Evolutionary conservation across 2,329 filamentous ascomycete genomes (phyloP).

Genomic region (Coniochaeta ligniaria): DNA sequence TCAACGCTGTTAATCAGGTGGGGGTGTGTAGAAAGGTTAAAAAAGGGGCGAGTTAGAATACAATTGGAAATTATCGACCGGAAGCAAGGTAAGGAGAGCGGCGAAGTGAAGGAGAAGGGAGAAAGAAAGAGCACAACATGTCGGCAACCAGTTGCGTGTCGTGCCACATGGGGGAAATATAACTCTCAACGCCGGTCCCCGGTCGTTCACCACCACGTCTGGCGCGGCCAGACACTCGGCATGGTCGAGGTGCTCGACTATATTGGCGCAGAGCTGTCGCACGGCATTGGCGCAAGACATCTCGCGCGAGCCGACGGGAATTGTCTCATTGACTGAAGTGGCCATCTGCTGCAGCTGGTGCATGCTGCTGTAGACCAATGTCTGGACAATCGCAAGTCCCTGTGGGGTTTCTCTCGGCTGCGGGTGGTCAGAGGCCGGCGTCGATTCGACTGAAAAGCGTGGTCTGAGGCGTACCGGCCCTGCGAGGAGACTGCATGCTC

Average conservation of each 20-base stretch:
- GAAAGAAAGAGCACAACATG: not conserved
- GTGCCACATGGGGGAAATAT: not conserved
- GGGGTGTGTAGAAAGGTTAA: not conserved
- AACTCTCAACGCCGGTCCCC: not conserved
- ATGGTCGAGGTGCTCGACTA: not conserved
- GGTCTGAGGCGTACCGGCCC: not conserved
- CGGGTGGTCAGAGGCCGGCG: not conserved
- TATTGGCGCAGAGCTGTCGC: not conserved
- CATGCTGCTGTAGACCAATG: not conserved
- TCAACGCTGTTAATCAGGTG: not conserved
- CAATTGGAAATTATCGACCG: not conserved
- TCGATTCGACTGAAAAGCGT: not conserved
- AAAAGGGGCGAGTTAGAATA: not conserved
- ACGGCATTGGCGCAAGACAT: constrained; percentile 4
- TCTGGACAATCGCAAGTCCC: not conserved
- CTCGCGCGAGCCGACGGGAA: constrained; percentile 8
- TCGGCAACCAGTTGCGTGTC: not conserved
- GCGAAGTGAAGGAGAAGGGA: not conserved
- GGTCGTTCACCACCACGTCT: not conserved
- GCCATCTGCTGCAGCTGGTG: not conserved
- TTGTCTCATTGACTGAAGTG: constrained; percentile 2
- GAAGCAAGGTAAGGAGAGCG: not conserved
- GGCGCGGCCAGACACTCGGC: not conserved
- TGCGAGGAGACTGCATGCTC: not conserved
- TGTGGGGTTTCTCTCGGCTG: not conserved